Percentiles rank a stretch among this genome's conserved stretches.
These are phyloP conservation scores for Suillus variegatus DNA, from an alignment of 768 basidiomycete species.

Conservation along the genomic window DNA sequence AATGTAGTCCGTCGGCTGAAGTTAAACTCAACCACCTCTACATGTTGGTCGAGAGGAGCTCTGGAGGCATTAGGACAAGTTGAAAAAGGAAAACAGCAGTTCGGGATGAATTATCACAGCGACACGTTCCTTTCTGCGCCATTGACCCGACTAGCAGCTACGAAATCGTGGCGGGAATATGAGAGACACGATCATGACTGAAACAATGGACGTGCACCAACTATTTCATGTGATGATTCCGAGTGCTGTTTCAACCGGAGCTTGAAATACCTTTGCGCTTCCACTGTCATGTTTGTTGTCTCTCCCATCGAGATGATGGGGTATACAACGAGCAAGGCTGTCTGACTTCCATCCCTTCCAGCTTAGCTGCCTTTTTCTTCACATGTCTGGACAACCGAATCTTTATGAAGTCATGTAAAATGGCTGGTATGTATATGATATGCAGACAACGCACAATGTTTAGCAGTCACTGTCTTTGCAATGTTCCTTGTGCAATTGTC, in stretches of 20 bases:
- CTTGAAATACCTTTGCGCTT: not conserved
- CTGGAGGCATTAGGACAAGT: not conserved
- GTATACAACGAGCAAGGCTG: not conserved
- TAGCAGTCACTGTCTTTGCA: not conserved
- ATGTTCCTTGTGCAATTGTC: not conserved
- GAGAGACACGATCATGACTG: not conserved
- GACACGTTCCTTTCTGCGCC: too few relatives aligned
- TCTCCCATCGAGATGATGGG: too few relatives aligned
- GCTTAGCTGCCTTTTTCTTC: not conserved
- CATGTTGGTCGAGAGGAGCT: not conserved
- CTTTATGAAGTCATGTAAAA: not conserved
- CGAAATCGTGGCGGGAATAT: too few relatives aligned
- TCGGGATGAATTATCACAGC: not conserved
- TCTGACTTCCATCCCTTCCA: not conserved
- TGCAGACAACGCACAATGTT: not conserved
- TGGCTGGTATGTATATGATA: not conserved
- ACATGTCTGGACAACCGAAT: not conserved
- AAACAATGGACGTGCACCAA: too few relatives aligned
- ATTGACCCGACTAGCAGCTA: too few relatives aligned
- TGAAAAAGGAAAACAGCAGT: not conserved
- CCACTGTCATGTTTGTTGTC: not conserved
- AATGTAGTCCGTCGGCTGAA: not conserved
- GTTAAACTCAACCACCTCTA: not conserved
- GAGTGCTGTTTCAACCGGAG: conserved; percentile 15
- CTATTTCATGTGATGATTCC: too few relatives aligned